Conservation (phyloP, 257 asterid species). For the Petunia axillaris region DNA sequence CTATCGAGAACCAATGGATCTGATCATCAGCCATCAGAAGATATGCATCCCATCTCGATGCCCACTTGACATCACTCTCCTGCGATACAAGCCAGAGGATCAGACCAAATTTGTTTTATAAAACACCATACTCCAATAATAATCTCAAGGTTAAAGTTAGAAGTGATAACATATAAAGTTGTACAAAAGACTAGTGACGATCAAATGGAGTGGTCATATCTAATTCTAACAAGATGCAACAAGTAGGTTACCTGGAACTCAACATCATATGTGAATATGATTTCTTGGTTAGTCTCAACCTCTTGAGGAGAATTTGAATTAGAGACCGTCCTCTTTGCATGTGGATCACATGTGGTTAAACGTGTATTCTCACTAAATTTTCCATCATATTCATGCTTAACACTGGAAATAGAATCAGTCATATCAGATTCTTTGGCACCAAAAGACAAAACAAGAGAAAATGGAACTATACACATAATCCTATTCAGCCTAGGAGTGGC, state of each 20-base stretch:
- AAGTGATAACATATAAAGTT: background rate
- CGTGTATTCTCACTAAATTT: slow-evolving; percentile 51
- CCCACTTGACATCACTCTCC: slow-evolving; percentile 90
- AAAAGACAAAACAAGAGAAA: slow-evolving; percentile 4
- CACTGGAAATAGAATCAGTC: slow-evolving; percentile 40
- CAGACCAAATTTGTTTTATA: background rate
- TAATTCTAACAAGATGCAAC: background rate
- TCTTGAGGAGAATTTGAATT: slow-evolving; percentile 69
- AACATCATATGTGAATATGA: slow-evolving; percentile 75
- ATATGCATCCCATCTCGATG: slow-evolving; percentile 85
- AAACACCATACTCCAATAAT: background rate
- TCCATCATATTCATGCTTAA: slow-evolving; percentile 72
- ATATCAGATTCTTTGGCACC: slow-evolving; percentile 22
- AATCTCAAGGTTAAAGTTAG: background rate
- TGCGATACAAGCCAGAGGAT: slow-evolving; percentile 34
- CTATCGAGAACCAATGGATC: slow-evolving; percentile 85
- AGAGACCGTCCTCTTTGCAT: slow-evolving; percentile 55
- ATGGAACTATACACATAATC: background rate
- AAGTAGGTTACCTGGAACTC: slow-evolving; percentile 51
- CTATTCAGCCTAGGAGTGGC: background rate
- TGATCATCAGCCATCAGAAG: slow-evolving; percentile 78
- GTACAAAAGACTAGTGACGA: background rate
- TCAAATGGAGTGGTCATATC: background rate
- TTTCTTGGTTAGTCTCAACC: slow-evolving; percentile 66
- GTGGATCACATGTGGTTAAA: slow-evolving; percentile 67